Evolutionary conservation across 371 early-diverging fungal species (phyloP), one percentile per base, ranked within the genome.

Genomic region (Capillidium heterosporum): DNA sequence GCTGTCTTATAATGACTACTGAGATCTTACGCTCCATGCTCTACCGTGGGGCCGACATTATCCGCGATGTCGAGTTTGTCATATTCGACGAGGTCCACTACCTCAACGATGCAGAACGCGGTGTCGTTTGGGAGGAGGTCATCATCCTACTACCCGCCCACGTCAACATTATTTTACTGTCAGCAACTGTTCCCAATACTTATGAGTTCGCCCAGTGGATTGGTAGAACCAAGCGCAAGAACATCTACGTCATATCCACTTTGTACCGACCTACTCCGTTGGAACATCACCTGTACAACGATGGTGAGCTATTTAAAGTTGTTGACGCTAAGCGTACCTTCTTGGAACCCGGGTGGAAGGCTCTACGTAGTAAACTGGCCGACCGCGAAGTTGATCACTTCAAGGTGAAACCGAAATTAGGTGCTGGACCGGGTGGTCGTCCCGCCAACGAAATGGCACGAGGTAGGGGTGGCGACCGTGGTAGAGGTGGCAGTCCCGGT

Each of bases 101-200:
- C 70, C 83, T 99, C 31, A 98, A 97, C 62, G 99, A 99, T 69
- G 56, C 44, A 31, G 29, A 90, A 80, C 81, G 99, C 61, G 99
- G 99, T 56, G 98, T 99, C 1, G 99, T 99, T 7, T 99, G 99
- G 99, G 99, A 99, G 71, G 99, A 99, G 69, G 95, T 95, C n/a
- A 95, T 99, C 57, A 98, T 99, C 62, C 93, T 98, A 96, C 72
- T 99, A 3, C 99, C 95, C 1, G 78, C 85, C 0, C 95, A 95
- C 65, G 85, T 95, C 3, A 91, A 76, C 15, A 70, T 99, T 17
- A 89, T 99, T 57, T 65, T 99, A 42, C 75, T 99, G 23, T 95
- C 95, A 29, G 99, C 99, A 0, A 99, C 99, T 10, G 95, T 98
- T 11, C 96, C 98, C n/a, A 99, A 99, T 68, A 89, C 95, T 2